Evolutionary conservation across 768 basidiomycete genomes (phyloP), one percentile per base, ranked within the genome.

Genomic region (Neoboletus subvelutipes): DNA sequence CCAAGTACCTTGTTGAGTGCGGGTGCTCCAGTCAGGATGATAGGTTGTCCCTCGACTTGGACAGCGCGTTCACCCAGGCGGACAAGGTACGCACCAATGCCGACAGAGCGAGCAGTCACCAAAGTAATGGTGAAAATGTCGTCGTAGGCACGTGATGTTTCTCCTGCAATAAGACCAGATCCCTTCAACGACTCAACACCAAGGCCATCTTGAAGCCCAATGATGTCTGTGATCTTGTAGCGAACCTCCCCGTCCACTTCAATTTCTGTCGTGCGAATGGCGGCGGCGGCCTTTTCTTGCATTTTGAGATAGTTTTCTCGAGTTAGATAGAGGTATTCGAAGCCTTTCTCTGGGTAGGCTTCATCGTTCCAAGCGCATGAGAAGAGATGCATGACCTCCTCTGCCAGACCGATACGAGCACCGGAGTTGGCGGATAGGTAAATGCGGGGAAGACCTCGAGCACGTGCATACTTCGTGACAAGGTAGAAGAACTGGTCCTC

Each of bases 91-190:
- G 97, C 97, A 64, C 97, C 97, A 64, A 98, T 99, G 73, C 97
- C 97, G 65, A 99, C 97, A 6, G 97, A 98, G 47, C 97, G 92
- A 62, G 95, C 97, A 43, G 94, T 97, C 62, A 99, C 97, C 66
- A 99, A 85, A 11, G 97, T 98, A 74, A 98, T 96, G 48, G 97
- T 99, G 81, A 99, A 99, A 70, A 99, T 98, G 70, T 99, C 97
- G 66, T 98, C 96, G 74, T 99, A 99, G 1, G 97, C 97, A 34
- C 97, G 86, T 34, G 95, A 96, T 0, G 97, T 99, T 73, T 97
- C 97, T 45, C 97, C 97, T 36, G 97, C 97, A 67, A 99, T 98
- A 61, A 99, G 85, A 72, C 96, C 97, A 28, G 97, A 98, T 43
- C 97, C 97, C 72, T 81, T 93, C 71, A 99, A 77, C 52, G 86